These are phyloP conservation scores for Emericellopsis atlantica DNA, from an alignment of 2,329 filamentous ascomycete species.

Conservation along the genomic window DNA sequence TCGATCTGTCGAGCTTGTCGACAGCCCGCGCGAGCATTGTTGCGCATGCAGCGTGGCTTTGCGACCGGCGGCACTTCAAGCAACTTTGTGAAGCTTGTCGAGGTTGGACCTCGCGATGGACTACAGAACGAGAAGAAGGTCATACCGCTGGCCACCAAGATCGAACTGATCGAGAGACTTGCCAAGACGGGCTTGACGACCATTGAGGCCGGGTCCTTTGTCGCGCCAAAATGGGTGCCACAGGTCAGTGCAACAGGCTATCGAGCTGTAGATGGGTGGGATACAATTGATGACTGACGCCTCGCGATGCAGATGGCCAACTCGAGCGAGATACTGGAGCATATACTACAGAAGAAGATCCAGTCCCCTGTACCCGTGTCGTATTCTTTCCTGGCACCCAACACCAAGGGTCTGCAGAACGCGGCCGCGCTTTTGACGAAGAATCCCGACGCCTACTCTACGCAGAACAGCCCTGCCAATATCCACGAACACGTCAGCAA, in stretches of 20 bases:
- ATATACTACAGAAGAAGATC: slow-evolving; percentile 48
- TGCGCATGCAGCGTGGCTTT: slow-evolving; percentile 9
- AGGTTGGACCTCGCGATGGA: slow-evolving; percentile 79
- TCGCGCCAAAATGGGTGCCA: slow-evolving; percentile 74
- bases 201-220: slow-evolving; percentile 75
- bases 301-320: slow-evolving; percentile 53
- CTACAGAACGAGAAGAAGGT: slow-evolving; percentile 70
- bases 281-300: slow-evolving; percentile 5
- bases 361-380: slow-evolving; percentile 43
- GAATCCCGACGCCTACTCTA: slow-evolving; percentile 35
- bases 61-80: slow-evolving; percentile 14
- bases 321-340: slow-evolving; percentile 60
- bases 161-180: slow-evolving; percentile 61
- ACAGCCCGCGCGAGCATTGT: slow-evolving; percentile 12
- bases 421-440: slow-evolving; percentile 40
- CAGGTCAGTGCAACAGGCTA: slow-evolving; percentile 37
- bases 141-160: slow-evolving; percentile 60
- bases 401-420: slow-evolving; percentile 57
- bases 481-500: slow-evolving; percentile 24
- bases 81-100: slow-evolving; percentile 52
- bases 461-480: slow-evolving; percentile 30
- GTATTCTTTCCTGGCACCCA: slow-evolving; percentile 74
- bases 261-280: neutral
- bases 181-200: slow-evolving; percentile 55
- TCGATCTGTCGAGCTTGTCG: slow-evolving; percentile 25